Conservation (phyloP, 2,329 filamentous ascomycete species). For the Penicillium sp. region DNA sequence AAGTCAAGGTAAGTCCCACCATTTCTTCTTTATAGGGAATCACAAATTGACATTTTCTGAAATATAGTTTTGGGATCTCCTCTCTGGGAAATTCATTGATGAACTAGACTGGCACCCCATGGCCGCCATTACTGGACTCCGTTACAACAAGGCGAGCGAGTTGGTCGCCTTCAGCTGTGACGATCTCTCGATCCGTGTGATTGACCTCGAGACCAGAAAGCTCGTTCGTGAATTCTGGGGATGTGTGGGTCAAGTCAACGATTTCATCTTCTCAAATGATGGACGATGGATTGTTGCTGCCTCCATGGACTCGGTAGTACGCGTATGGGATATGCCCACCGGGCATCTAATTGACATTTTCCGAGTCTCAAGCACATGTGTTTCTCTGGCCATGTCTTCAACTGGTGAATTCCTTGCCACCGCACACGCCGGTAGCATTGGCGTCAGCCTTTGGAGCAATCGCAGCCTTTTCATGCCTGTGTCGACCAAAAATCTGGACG, state of each 20-base stretch:
- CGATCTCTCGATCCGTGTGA: conserved; percentile 80
- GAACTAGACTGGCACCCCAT: conserved; percentile 82
- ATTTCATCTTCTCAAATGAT: conserved; percentile 86
- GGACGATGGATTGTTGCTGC: conserved; percentile 91
- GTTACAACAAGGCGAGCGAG: conserved; percentile 79
- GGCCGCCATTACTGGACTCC: conserved; percentile 70
- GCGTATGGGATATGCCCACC: conserved; percentile 93
- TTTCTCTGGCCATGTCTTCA: conserved; percentile 78
- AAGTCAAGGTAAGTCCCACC: conserved; percentile 62
- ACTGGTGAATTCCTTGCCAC: conserved; percentile 95
- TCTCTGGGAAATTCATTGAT: conserved; percentile 73
- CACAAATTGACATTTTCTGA: not conserved
- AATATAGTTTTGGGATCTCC: conserved; percentile 81
- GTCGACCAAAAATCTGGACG: conserved; percentile 78
- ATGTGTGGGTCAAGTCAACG: conserved; percentile 68
- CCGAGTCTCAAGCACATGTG: conserved; percentile 73
- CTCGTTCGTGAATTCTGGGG: conserved; percentile 93
- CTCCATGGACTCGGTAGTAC: conserved; percentile 73
- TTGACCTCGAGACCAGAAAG: conserved; percentile 86
- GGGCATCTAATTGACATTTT: conserved; percentile 94
- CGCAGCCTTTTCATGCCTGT: conserved; percentile 86
- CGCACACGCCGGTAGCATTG: conserved; percentile 74
- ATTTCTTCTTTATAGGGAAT: not conserved
- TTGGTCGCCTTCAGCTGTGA: conserved; percentile 85
- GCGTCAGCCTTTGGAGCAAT: conserved; percentile 96